These are phyloP conservation scores for Meredithiella fracta DNA, from an alignment of 2,329 filamentous ascomycete species.

Conservation along the genomic window DNA sequence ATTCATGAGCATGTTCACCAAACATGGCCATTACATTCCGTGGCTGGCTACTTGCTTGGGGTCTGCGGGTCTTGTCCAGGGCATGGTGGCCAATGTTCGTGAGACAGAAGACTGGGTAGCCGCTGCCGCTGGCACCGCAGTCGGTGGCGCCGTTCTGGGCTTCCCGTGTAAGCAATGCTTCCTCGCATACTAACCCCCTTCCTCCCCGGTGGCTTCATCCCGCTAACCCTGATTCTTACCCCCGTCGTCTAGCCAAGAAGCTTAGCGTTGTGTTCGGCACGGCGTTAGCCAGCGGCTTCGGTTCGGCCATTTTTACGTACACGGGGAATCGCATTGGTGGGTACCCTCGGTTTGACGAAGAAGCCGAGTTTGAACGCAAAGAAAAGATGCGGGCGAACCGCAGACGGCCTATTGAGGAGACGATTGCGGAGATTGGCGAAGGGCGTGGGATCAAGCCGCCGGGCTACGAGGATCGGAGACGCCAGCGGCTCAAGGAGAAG, in stretches of 20 bases:
- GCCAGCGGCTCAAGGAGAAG: slow-evolving; percentile 64
- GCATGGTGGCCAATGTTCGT: slow-evolving; percentile 67
- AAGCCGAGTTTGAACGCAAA: slow-evolving; percentile 60
- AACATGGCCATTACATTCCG: slow-evolving; percentile 59
- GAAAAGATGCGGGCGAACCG: slow-evolving; percentile 57
- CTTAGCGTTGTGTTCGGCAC: slow-evolving; percentile 56
- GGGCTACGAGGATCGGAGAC: slow-evolving; percentile 72
- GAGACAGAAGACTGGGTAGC: slow-evolving; percentile 70
- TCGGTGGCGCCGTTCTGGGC: slow-evolving; percentile 56
- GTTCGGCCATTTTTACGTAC: slow-evolving; percentile 50
- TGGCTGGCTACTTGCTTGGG: slow-evolving; percentile 33
- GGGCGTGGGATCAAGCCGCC: slow-evolving; percentile 69
- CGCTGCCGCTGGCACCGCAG: slow-evolving; percentile 57
- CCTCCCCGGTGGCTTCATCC: not conserved
- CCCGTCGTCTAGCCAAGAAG: slow-evolving; percentile 25
- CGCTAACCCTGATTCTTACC: slow-evolving; percentile 11
- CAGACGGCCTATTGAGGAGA: slow-evolving; percentile 61
- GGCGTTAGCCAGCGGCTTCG: slow-evolving; percentile 37
- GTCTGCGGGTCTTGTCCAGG: slow-evolving; percentile 61
- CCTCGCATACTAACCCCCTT: not conserved
- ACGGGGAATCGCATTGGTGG: slow-evolving; percentile 37
- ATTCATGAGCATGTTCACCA: slow-evolving; percentile 62
- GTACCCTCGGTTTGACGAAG: slow-evolving; percentile 28
- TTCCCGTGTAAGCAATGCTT: slow-evolving; percentile 43
- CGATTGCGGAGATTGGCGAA: slow-evolving; percentile 66